Conservation (phyloP, 257 asterid species). For the Anisodus acutangulus region DNA sequence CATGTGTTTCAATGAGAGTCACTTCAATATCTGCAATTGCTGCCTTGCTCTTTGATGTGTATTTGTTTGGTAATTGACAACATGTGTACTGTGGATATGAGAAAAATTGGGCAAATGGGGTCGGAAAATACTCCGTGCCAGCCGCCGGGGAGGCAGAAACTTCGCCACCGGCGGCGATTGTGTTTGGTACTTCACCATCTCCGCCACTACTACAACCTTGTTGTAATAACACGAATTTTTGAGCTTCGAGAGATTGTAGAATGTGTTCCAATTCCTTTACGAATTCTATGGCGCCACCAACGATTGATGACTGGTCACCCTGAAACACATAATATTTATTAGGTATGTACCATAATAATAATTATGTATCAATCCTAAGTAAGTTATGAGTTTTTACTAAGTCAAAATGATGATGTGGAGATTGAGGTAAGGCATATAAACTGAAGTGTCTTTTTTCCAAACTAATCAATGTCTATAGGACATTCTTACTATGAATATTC, state of each 20-base stretch:
- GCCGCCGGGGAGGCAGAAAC: neutral
- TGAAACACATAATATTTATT: conserved; percentile 28
- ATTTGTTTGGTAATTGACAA: conserved; percentile 54
- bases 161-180: neutral
- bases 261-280: conserved; percentile 94
- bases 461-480: neutral
- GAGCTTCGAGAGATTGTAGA: conserved; percentile 82
- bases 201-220: neutral
- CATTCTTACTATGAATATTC: neutral
- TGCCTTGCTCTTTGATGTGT: conserved; percentile 68
- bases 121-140: neutral
- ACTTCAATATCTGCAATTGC: conserved; percentile 87
- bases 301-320: conserved; percentile 98
- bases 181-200: conserved; percentile 22
- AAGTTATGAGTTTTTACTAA: neutral
- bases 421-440: neutral
- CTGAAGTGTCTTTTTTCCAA: neutral
- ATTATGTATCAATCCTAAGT: neutral
- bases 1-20: conserved; percentile 89
- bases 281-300: conserved; percentile 94
- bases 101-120: conserved; percentile 79
- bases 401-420: neutral
- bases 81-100: conserved; percentile 77
- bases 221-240: conserved; percentile 51
- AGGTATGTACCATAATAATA: neutral